Evolutionary conservation across 176 grass and related monocot genomes (phyloP).

Genomic region (Carex pumila): DNA sequence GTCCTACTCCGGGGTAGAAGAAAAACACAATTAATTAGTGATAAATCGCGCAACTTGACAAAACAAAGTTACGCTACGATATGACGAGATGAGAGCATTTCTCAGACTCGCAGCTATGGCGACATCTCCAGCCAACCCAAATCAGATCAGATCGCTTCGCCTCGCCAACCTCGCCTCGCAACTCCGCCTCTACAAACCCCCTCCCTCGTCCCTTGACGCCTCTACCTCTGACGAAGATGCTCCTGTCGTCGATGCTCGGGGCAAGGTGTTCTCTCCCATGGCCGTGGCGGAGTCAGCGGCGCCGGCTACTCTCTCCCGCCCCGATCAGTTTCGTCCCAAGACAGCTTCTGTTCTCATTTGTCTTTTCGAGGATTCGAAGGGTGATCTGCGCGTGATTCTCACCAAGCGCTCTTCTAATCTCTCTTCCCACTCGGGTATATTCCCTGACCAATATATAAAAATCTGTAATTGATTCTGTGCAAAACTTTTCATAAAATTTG

Average conservation of each 20-base stretch:
- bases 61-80: neutral
- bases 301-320: neutral
- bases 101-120: slow-evolving; percentile 5
- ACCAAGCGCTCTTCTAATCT: slow-evolving; percentile 84
- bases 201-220: neutral
- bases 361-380: slow-evolving; percentile 60
- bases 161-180: slow-evolving; percentile 26
- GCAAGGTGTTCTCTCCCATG: slow-evolving; percentile 37
- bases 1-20: no score
- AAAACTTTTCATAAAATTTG: neutral
- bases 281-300: slow-evolving; percentile 29
- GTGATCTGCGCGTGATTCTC: slow-evolving; percentile 66
- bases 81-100: slow-evolving; percentile 15
- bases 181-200: slow-evolving; percentile 36
- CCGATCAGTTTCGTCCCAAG: slow-evolving; percentile 4
- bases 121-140: neutral
- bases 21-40: neutral
- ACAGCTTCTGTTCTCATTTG: slow-evolving; percentile 74
- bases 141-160: neutral
- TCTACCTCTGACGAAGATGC: slow-evolving; percentile 1
- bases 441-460: neutral
- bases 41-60: neutral
- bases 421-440: slow-evolving; percentile 51
- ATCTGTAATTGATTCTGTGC: neutral
- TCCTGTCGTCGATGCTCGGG: slow-evolving; percentile 22